These are phyloP conservation scores for Corchorus olitorius DNA, from an alignment of 345 rosid genomes.

Conservation along the genomic window DNA sequence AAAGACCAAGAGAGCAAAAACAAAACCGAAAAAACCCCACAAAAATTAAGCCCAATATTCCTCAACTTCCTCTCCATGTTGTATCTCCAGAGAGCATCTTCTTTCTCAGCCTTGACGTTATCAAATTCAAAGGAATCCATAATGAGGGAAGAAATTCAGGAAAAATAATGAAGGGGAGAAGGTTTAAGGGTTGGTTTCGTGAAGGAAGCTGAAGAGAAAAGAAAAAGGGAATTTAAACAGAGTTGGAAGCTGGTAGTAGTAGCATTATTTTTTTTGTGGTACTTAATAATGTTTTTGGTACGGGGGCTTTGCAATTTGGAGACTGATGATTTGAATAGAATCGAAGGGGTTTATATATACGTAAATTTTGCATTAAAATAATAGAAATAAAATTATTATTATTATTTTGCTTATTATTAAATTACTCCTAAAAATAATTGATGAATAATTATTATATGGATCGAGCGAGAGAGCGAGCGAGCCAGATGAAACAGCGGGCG, in stretches of 20 bases:
- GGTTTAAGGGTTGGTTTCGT: constrained; percentile 16
- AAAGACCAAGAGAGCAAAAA: constrained; percentile 10
- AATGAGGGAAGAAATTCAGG: not conserved
- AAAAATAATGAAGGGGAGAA: not conserved
- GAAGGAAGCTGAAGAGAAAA: not conserved
- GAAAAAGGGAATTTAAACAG: constrained; percentile 11
- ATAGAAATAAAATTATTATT: not conserved
- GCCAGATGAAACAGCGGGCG: not conserved
- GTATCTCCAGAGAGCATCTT: constrained; percentile 18
- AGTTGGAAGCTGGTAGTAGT: not conserved
- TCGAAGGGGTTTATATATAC: not conserved
- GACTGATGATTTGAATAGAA: constrained; percentile 3
- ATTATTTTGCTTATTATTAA: too few species aligned
- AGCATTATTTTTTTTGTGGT: not conserved
- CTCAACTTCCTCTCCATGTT: constrained; percentile 10
- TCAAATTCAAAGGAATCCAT: constrained; percentile 20
- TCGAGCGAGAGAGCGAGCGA: not conserved
- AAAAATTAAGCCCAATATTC: not conserved
- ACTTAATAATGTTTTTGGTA: not conserved
- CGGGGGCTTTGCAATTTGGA: not conserved
- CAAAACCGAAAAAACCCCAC: not conserved
- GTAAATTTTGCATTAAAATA: not conserved
- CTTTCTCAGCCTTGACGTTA: constrained; percentile 24
- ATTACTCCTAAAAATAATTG: too few species aligned
- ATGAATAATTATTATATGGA: not conserved